Base-by-base conservation (phyloP, 1,284 basidiomycete species). In the Melampsora larici-populina region DNA sequence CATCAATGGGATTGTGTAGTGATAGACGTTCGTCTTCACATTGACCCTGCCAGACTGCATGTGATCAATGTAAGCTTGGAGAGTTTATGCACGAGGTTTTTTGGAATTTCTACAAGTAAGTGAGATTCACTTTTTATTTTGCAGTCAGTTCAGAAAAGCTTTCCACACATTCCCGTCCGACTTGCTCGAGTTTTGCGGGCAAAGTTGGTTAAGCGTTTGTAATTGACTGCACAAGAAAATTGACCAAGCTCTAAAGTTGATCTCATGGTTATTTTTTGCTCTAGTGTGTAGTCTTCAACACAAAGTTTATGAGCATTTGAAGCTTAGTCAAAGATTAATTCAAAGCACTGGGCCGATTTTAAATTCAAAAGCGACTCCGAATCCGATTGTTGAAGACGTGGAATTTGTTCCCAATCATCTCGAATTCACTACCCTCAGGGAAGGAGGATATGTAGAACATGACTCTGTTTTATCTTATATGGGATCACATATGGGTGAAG, bases 231-330 rank as follows among this genome's bases (percentile, higher is more conserved):
- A n/a, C n/a, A n/a, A n/a, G n/a, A n/a, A n/a, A n/a, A n/a, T n/a
- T n/a, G n/a, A n/a, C n/a, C n/a, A n/a, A n/a, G n/a, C n/a, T n/a
- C n/a, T n/a, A n/a, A n/a, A n/a, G n/a, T n/a, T n/a, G n/a, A 7
- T 43, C 40, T 13, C 40, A 8, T 13, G 40, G 11, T 58, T 13
- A 13, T 13, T 24, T 62, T 49, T 49, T 51, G 29, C 15, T 21
- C 26, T 24, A 76, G 74, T 76, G 55, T 76, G 74, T 36, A 76
- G 74, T 29, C 60, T 76, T 24, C 74, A 76, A 40, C 74, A 76
- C 55, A 76, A 69, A 76, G 72, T 74, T 49, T 66, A 74, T 40
- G 72, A 74, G 26, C 49, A 65, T 48, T 40, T 58, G n/a, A 74
- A 40, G 24, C 4, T 67, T 18, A 58, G 31, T 29, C 46, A 74